Evolutionary conservation across 23 red algal genomes (phyloP).

Genomic region (Gracilaria vermiculophylla): DNA sequence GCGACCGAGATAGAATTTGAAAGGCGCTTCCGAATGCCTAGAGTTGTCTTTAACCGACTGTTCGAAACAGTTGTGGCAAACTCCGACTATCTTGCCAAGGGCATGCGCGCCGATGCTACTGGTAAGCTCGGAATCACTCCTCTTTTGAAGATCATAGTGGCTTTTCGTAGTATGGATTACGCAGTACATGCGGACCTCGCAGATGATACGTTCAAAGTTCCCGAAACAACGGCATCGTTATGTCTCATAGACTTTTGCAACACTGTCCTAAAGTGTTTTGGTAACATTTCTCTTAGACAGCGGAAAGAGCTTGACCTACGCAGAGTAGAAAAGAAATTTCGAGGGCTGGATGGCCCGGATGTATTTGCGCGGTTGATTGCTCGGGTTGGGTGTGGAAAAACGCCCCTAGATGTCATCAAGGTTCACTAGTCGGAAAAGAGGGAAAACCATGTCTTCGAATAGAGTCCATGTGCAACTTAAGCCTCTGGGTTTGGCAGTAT

Average conservation of each 20-base stretch:
- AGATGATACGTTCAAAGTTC: constrained; percentile 49
- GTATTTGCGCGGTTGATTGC: constrained; percentile 52
- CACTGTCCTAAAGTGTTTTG: constrained; percentile 1
- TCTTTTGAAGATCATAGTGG: constrained; percentile 6
- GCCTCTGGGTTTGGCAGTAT: constrained; percentile 35
- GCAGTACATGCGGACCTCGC: constrained; percentile 13
- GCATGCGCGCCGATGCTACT: not conserved
- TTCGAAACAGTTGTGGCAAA: not conserved
- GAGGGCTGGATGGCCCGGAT: constrained; percentile 6
- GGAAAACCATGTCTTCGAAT: constrained; percentile 22
- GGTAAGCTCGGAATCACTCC: constrained; percentile 11
- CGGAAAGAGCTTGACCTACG: not conserved
- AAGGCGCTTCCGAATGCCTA: constrained; percentile 47
- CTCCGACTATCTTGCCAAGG: not conserved
- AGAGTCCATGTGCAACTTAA: constrained; percentile 21
- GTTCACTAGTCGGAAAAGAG: constrained; percentile 45
- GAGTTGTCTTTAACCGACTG: constrained; percentile 8
- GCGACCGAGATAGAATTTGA: too few species aligned
- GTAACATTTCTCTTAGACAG: not conserved
- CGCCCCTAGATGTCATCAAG: constrained; percentile 33
- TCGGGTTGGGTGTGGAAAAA: constrained; percentile 59
- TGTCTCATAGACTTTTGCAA: constrained; percentile 32
- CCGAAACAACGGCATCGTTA: constrained; percentile 19
- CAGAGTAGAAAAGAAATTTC: constrained; percentile 18
- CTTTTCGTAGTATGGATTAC: constrained; percentile 3